These are phyloP conservation scores for Rhodocollybia butyracea DNA, from an alignment of 768 basidiomycete species.

Conservation along the genomic window DNA sequence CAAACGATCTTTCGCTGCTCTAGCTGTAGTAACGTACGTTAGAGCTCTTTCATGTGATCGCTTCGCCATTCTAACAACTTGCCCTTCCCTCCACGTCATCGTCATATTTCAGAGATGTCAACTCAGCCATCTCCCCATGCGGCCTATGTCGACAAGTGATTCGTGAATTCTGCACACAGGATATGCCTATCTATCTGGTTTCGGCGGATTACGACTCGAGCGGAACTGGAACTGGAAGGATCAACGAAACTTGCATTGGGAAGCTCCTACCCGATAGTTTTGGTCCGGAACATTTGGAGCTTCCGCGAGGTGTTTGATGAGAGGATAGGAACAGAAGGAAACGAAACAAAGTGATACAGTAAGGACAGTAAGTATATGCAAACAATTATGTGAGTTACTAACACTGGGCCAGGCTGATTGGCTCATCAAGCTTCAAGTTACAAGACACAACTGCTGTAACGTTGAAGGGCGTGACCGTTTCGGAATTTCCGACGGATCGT, in stretches of 20 bases:
- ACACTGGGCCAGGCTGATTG: too few relatives aligned
- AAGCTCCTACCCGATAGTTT: constrained; percentile 84
- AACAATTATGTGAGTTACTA: too few relatives aligned
- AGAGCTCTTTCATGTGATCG: too few relatives aligned
- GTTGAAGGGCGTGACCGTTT: too few relatives aligned
- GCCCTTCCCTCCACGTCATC: too few relatives aligned
- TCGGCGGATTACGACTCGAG: constrained; percentile 50
- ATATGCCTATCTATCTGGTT: constrained; percentile 71
- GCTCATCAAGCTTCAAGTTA: too few relatives aligned
- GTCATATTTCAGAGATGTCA: constrained; percentile 55
- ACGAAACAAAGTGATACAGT: too few relatives aligned
- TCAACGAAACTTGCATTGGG: constrained; percentile 64
- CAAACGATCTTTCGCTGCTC: constrained; percentile 59
- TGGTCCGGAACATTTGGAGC: constrained; percentile 78
- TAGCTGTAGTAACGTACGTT: constrained; percentile 83
- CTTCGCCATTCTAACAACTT: too few relatives aligned
- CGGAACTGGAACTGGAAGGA: constrained; percentile 43
- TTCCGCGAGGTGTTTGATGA: constrained; percentile 26
- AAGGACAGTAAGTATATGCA: too few relatives aligned
- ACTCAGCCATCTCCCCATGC: constrained; percentile 73
- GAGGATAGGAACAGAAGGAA: too few relatives aligned
- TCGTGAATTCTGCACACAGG: constrained; percentile 76
- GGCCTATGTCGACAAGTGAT: constrained; percentile 92
- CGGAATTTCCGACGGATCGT: too few relatives aligned
- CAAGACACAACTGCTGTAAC: too few relatives aligned